A percentile compares a stretch with the other conserved stretches of the same genome.
These are phyloP conservation scores for Cruciata laevipes DNA, from an alignment of 257 asterid species.

Conservation along the genomic window DNA sequence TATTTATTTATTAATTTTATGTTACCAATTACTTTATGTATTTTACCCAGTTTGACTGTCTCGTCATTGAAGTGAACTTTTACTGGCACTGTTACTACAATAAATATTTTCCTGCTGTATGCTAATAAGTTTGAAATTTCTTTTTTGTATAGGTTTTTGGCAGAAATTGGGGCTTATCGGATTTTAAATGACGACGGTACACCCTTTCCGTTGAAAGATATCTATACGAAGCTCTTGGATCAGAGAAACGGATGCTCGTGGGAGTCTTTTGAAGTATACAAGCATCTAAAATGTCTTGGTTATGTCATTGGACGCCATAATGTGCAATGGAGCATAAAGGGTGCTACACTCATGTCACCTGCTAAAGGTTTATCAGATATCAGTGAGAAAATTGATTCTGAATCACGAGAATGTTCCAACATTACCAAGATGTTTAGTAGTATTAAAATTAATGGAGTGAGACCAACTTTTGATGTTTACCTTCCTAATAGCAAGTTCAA, in stretches of 20 bases:
- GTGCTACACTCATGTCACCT: slow-evolving; percentile 17
- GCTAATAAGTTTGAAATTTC: neutral
- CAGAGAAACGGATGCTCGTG: slow-evolving; percentile 46
- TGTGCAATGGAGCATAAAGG: slow-evolving; percentile 25
- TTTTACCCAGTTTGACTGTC: neutral
- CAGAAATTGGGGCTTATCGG: slow-evolving; percentile 70
- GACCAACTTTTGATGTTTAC: slow-evolving; percentile 61
- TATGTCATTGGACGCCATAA: neutral
- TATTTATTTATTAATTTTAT: too few relatives aligned
- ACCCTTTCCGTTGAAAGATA: slow-evolving; percentile 36
- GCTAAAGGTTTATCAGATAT: slow-evolving; percentile 17
- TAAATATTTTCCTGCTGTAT: neutral
- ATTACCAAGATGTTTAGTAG: slow-evolving; percentile 32
- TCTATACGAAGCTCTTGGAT: slow-evolving; percentile 43
- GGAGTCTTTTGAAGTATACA: slow-evolving; percentile 71
- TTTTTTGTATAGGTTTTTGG: slow-evolving; percentile 38
- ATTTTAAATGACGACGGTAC: slow-evolving; percentile 28
- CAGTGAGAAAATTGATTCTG: slow-evolving; percentile 9
- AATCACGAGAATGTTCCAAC: slow-evolving; percentile 11
- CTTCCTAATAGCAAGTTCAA: slow-evolving; percentile 73
- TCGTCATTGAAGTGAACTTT: neutral
- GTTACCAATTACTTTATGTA: neutral
- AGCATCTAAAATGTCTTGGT: slow-evolving; percentile 75
- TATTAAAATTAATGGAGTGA: slow-evolving; percentile 38
- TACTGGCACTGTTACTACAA: neutral